Evolutionary conservation across 2,329 filamentous ascomycete genomes (phyloP).

Genomic region (Trichoderma koningii): DNA sequence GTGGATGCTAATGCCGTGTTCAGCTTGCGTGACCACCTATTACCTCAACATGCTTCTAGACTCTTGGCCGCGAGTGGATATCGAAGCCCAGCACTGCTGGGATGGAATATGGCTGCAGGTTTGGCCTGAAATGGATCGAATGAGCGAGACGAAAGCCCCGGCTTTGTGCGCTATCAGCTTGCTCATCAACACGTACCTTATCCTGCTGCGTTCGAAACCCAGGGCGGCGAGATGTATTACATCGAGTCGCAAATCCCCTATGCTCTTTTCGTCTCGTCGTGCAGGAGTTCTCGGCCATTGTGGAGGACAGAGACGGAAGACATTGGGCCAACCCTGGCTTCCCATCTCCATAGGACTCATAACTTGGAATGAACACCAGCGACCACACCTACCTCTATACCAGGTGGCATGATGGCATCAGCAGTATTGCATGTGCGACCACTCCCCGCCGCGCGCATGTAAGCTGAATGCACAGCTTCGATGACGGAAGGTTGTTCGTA

Average conservation of each 20-base stretch:
- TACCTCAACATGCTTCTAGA: not conserved
- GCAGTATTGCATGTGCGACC: not conserved
- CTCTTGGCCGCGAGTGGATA: not conserved
- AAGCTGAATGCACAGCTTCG: conserved; percentile 11
- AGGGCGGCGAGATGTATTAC: not conserved
- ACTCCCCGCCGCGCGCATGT: conserved; percentile 1
- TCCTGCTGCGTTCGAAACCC: not conserved
- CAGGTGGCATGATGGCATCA: no score
- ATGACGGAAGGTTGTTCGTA: conserved; percentile 4
- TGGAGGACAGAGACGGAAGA: not conserved
- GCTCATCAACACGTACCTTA: not conserved
- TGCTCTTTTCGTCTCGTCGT: conserved; percentile 9
- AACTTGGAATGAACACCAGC: conserved; percentile 3
- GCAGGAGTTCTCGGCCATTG: conserved; percentile 1
- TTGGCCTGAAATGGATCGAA: not conserved
- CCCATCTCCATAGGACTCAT: conserved; percentile 6
- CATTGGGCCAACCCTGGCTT: conserved; percentile 4
- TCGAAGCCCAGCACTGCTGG: not conserved
- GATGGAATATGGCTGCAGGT: not conserved
- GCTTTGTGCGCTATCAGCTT: not conserved
- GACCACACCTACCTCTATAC: not conserved
- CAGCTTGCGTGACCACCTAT: not conserved
- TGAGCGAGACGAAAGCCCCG: not conserved
- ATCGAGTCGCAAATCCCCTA: conserved; percentile 13
- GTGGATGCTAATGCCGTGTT: conserved; percentile 16